Base-by-base conservation (phyloP, 768 basidiomycete genomes). In the Leccinum sublutescens region DNA sequence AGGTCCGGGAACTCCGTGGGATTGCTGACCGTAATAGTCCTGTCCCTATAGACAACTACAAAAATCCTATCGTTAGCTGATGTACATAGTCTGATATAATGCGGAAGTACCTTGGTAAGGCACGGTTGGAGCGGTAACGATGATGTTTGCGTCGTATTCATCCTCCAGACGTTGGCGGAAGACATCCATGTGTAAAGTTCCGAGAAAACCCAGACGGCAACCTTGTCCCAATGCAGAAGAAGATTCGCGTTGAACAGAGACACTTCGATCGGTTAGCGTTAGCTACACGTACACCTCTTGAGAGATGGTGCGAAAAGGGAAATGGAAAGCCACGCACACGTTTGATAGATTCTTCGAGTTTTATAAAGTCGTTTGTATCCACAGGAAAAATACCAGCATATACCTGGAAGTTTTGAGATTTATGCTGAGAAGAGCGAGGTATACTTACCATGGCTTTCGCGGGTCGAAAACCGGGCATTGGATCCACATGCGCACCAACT, bases 141-240 rank as follows among this genome's bases (percentile, higher is more conserved):
- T 94, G 58, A 98, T 87, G 67, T 90, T 94, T 33, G 95, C 91
- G 58, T 93, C 87, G 65, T 97, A 94, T 72, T 99, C 97, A 66
- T 99, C 97, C 74, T 98, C 97, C 4, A 99, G 78, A 14, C 97
- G 84, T 71, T 99, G 97, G 21, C 95, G 88, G 74, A 94, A 93
- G 40, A 95, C 91, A 66, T 96, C 92, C 92, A 98, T 95, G 70
- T 99, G 97, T 58, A 99, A 75, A 5, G 94, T 93, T 1, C 97
- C 97, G 10, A 98, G 80, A 73, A 98, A 99, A 0, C 97, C 97
- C 6, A 99, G 83, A 48, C 97, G 84, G 70, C 88, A 93, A 8
- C 97, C 97, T 76, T 97, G 95, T 1, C 96, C 95, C 10, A 99
- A 81, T 10, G 97, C 97, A 5, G 91, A 85, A 0, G 96, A 98